Percentiles rank a stretch among this genome's conserved stretches.
phyloP scores from a whole-genome alignment of 495 filamentous ascomycete species.

The Neurospora hispaniola region DNA sequence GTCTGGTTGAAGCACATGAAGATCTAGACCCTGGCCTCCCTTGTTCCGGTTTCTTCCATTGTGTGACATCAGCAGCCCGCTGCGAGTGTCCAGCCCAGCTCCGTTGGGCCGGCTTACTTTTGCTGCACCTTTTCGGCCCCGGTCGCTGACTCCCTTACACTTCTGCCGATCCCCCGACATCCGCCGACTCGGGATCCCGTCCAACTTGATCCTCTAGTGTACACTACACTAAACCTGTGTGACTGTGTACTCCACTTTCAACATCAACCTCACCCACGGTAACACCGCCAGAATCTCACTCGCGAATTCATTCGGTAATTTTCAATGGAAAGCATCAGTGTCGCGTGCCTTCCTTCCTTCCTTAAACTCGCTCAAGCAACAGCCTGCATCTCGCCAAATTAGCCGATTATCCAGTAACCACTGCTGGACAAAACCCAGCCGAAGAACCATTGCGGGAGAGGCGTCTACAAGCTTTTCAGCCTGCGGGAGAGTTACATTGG shows the following conservation, averaged over 20 bases:
- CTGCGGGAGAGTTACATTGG: not conserved
- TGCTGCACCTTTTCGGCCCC: not conserved
- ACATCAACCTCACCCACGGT: not conserved
- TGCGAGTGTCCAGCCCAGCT: not conserved
- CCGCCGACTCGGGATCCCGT: conserved; percentile 14
- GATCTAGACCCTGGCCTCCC: conserved; percentile 2
- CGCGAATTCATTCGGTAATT: not conserved
- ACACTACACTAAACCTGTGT: not conserved
- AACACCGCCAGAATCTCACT: not conserved
- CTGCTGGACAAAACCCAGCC: not conserved
- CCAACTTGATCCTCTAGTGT: not conserved
- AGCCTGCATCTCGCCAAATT: not conserved
- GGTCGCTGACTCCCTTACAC: conserved; percentile 3
- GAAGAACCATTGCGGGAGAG: not conserved
- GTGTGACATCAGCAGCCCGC: conserved; percentile 9
- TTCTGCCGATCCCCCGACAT: conserved; percentile 18
- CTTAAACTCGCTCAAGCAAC: not conserved
- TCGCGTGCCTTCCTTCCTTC: not conserved
- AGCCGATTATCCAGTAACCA: not conserved
- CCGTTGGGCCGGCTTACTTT: conserved; percentile 9
- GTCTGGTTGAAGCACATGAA: not conserved
- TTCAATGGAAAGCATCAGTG: not conserved
- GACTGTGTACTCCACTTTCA: not conserved
- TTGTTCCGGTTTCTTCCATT: conserved; percentile 15
- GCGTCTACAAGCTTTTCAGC: not conserved